These are phyloP conservation scores for Candida wancherniae DNA, from an alignment of 805 yeast species.

Conservation along the genomic window DNA sequence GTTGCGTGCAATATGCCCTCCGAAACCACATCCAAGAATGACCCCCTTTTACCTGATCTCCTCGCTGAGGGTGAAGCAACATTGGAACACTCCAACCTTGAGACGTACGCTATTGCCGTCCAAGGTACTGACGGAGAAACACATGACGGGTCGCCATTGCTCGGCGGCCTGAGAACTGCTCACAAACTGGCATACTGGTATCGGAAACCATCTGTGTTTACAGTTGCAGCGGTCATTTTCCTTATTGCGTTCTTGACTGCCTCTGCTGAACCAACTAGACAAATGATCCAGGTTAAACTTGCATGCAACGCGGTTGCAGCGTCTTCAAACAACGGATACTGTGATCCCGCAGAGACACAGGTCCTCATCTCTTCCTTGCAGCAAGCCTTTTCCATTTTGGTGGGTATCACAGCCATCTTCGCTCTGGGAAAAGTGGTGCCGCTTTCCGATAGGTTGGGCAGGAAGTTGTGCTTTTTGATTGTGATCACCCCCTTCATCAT, in stretches of 20 bases:
- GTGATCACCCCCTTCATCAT: conserved; percentile 17
- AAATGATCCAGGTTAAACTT: conserved; percentile 27
- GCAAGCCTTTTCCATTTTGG: conserved; percentile 36
- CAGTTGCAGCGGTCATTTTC: conserved; percentile 42
- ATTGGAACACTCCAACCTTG: conserved; percentile 29
- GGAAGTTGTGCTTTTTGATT: conserved; percentile 26
- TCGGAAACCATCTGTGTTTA: conserved; percentile 44
- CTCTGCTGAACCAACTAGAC: conserved; percentile 39
- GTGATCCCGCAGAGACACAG: conserved; percentile 33
- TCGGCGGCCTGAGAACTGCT: not conserved
- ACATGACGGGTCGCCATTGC: too few relatives aligned
- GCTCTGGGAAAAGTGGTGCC: conserved; percentile 51
- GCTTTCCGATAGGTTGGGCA: conserved; percentile 35
- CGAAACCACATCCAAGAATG: too few relatives aligned
- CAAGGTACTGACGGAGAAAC: too few relatives aligned
- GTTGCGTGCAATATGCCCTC: too few relatives aligned
- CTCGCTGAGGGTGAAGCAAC: conserved; percentile 10
- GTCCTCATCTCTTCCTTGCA: conserved; percentile 45
- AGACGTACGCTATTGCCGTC: conserved; percentile 39
- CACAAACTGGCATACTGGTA: conserved; percentile 2
- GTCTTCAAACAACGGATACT: conserved; percentile 11
- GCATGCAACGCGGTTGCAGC: conserved; percentile 24
- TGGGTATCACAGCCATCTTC: conserved; percentile 44
- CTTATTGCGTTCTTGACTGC: conserved; percentile 39
- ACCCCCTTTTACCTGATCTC: too few relatives aligned